phyloP scores from a whole-genome alignment of 2,329 filamentous ascomycete species.

The Aspergillus japonicus region DNA sequence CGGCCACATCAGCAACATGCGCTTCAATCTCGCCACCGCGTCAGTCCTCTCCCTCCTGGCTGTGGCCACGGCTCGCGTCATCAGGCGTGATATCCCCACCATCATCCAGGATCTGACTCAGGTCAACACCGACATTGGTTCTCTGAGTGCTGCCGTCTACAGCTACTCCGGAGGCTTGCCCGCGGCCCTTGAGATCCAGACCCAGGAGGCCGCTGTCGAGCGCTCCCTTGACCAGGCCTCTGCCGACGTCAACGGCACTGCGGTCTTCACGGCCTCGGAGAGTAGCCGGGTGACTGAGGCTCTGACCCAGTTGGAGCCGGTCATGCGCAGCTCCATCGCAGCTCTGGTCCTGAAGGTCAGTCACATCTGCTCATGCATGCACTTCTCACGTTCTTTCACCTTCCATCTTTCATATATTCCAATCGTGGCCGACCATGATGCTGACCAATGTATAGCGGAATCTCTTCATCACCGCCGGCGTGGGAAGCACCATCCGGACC shows the following conservation, averaged over 20 bases:
- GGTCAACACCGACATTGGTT: not conserved
- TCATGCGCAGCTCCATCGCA: conserved; percentile 1
- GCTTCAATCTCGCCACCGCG: not conserved
- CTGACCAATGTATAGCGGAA: not conserved
- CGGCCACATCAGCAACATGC: not conserved
- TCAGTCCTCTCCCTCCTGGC: not conserved
- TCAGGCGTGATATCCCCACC: not conserved
- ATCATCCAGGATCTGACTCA: not conserved
- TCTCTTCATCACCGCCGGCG: conserved; percentile 2
- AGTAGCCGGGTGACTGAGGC: conserved; percentile 6
- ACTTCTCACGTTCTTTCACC: not conserved
- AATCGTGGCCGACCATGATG: not conserved
- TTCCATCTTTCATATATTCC: not conserved
- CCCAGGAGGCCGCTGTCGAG: conserved; percentile 1
- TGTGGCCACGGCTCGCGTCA: conserved; percentile 1
- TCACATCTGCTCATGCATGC: no score
- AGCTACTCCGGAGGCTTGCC: conserved; percentile 3
- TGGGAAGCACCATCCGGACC: not conserved
- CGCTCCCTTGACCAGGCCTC: not conserved
- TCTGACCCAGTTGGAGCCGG: conserved; percentile 2
- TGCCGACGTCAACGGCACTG: conserved; percentile 1
- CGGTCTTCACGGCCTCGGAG: not conserved
- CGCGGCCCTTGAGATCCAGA: conserved; percentile 4
- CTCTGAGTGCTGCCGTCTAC: conserved; percentile 1
- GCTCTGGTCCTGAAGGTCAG: conserved; percentile 3